Evolutionary conservation across 345 rosid genomes (phyloP).

Genomic region (Camelina laxa): DNA sequence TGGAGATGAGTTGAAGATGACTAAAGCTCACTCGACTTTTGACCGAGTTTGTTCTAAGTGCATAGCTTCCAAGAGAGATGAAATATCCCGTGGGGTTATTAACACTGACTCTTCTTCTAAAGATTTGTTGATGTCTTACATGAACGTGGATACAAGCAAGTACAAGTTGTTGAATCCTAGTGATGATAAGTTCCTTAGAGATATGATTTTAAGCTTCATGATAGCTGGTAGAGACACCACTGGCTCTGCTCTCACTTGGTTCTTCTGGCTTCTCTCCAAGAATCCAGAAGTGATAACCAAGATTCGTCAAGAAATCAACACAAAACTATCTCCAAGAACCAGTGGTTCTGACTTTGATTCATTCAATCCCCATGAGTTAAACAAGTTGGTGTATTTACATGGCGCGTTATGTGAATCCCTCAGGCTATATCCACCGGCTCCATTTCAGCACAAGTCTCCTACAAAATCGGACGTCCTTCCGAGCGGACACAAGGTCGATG

Average conservation of each 20-base stretch:
- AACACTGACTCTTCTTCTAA: constrained; percentile 20
- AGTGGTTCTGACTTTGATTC: background rate
- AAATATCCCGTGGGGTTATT: background rate
- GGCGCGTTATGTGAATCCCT: constrained; percentile 46
- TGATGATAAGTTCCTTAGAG: constrained; percentile 42
- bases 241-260: constrained; percentile 48
- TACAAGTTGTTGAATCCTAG: constrained; percentile 24
- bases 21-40: constrained; percentile 26
- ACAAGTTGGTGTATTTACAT: constrained; percentile 49
- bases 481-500: constrained; percentile 39
- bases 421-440: constrained; percentile 44
- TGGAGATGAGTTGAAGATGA: constrained; percentile 50
- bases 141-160: constrained; percentile 27
- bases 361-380: constrained; percentile 25
- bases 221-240: constrained; percentile 45
- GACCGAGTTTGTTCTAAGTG: constrained; percentile 26
- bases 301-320: constrained; percentile 44
- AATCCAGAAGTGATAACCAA: constrained; percentile 31
- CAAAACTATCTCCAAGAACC: constrained; percentile 25
- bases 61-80: constrained; percentile 43
- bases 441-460: constrained; percentile 40
- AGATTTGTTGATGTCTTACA: constrained; percentile 40
- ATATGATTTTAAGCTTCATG: constrained; percentile 38
- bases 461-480: constrained; percentile 38
- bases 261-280: constrained; percentile 47